phyloP scores from a whole-genome alignment of 805 yeast species.

The Kluyveromyces wickerhamii region DNA sequence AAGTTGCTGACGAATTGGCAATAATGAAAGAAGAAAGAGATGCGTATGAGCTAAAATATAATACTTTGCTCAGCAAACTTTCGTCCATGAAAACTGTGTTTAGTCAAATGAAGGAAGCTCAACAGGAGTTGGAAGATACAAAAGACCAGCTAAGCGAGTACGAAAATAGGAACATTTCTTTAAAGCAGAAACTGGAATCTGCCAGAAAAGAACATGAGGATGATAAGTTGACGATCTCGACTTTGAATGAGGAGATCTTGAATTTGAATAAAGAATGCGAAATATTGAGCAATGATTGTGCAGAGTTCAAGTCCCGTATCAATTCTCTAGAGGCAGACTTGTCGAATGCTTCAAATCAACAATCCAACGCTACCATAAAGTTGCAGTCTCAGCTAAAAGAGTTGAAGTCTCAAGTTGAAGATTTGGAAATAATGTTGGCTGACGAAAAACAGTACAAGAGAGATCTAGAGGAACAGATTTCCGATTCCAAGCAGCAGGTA shows the following conservation, averaged over 20 bases:
- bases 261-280: constrained; percentile 45
- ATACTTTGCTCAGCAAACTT: constrained; percentile 50
- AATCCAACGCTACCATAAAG: constrained; percentile 19
- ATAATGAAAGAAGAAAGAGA: constrained; percentile 49
- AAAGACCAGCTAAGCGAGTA: constrained; percentile 44
- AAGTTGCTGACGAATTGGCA: constrained; percentile 9
- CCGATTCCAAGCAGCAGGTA: constrained; percentile 29
- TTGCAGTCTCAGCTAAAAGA: constrained; percentile 15
- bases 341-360: constrained; percentile 34
- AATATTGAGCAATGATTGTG: constrained; percentile 47
- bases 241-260: constrained; percentile 36
- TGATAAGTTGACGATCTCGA: constrained; percentile 26
- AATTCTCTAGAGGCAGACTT: constrained; percentile 30
- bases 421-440: constrained; percentile 32
- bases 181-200: constrained; percentile 29
- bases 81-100: constrained; percentile 70
- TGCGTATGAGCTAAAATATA: constrained; percentile 51
- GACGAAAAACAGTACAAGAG: constrained; percentile 28
- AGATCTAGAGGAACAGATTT: constrained; percentile 30
- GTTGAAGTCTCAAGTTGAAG: constrained; percentile 27
- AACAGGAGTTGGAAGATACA: constrained; percentile 49
- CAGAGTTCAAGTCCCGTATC: constrained; percentile 36
- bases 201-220: constrained; percentile 30
- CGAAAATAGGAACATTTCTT: constrained; percentile 34
- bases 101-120: constrained; percentile 64